Evolutionary conservation across 805 yeast species (phyloP).

Genomic region (Suhomyces tanzawaensis): DNA sequence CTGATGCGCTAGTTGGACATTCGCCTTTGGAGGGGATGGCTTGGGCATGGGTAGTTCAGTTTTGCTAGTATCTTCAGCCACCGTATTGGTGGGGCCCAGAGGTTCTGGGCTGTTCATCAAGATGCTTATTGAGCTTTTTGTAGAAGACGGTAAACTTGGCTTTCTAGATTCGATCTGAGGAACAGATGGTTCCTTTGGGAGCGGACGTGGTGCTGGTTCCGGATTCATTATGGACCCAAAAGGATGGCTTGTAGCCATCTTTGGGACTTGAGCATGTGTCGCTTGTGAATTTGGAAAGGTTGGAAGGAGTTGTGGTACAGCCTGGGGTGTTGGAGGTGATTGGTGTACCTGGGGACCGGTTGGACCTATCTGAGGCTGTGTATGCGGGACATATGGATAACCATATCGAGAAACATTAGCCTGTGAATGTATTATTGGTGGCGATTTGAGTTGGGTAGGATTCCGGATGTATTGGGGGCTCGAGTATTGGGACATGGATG

Average conservation of each 20-base stretch:
- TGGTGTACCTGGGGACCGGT: background rate
- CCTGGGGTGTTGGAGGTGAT: background rate
- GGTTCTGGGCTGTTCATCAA: slow-evolving; percentile 14
- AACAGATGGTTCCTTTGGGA: no score
- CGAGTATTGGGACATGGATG: background rate
- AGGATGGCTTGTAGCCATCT: background rate
- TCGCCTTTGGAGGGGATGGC: slow-evolving; percentile 2
- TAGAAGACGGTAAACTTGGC: no score
- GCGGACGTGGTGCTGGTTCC: no score
- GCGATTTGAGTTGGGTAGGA: slow-evolving; percentile 1
- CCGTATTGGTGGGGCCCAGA: slow-evolving; percentile 1
- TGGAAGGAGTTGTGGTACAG: background rate
- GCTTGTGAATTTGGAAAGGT: no score
- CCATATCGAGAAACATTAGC: background rate
- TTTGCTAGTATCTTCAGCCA: no score
- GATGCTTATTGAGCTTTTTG: slow-evolving; percentile 11
- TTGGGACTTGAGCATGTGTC: background rate
- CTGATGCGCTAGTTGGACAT: background rate
- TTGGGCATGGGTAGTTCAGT: slow-evolving; percentile 2
- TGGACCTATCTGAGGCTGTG: background rate
- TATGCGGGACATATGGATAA: background rate
- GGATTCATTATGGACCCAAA: slow-evolving; percentile 1
- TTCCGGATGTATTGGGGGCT: background rate
- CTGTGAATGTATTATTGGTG: slow-evolving; percentile 4
- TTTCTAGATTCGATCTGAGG: no score